These are phyloP conservation scores for Trichoderma reesei DNA, from an alignment of 495 filamentous ascomycete species.

Conservation along the genomic window DNA sequence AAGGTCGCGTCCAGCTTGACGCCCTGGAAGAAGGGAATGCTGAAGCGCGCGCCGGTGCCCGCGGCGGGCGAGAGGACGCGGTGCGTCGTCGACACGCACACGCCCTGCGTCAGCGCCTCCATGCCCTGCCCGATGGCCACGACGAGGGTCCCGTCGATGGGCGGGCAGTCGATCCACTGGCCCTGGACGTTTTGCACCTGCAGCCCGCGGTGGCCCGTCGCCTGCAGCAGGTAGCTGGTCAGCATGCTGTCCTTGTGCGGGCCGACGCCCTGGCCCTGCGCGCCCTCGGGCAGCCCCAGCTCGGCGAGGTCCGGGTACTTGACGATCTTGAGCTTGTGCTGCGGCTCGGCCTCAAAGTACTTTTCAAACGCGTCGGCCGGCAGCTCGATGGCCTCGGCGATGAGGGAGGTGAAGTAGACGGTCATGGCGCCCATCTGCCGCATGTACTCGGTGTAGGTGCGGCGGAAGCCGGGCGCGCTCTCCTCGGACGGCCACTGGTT, in stretches of 20 bases:
- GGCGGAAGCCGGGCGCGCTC: conserved; percentile 61
- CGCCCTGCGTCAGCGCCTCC: conserved; percentile 81
- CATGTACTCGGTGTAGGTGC: conserved; percentile 65
- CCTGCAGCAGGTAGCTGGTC: conserved; percentile 79
- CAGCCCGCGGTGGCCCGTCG: conserved; percentile 64
- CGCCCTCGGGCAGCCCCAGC: conserved; percentile 37
- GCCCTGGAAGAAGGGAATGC: conserved; percentile 88
- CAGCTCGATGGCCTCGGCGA: conserved; percentile 80
- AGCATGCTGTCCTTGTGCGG: conserved; percentile 94
- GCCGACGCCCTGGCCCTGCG: conserved; percentile 64
- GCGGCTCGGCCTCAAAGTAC: conserved; percentile 65
- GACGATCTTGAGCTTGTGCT: conserved; percentile 88
- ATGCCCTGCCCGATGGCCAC: conserved; percentile 90
- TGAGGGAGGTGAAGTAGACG: conserved; percentile 68
- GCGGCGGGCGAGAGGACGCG: conserved; percentile 58
- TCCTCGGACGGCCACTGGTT: conserved; percentile 79
- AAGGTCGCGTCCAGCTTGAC: conserved; percentile 75
- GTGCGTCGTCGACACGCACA: conserved; percentile 80
- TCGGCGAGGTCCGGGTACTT: conserved; percentile 64
- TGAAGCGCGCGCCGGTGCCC: conserved; percentile 65
- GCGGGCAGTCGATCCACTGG: conserved; percentile 70
- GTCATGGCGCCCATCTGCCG: conserved; percentile 57
- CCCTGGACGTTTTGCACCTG: conserved; percentile 80
- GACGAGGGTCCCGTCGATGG: conserved; percentile 55
- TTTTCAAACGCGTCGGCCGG: conserved; percentile 60